Base-by-base conservation (phyloP, 2,329 filamentous ascomycete species). In the Pleochaeta shiraiana region DNA sequence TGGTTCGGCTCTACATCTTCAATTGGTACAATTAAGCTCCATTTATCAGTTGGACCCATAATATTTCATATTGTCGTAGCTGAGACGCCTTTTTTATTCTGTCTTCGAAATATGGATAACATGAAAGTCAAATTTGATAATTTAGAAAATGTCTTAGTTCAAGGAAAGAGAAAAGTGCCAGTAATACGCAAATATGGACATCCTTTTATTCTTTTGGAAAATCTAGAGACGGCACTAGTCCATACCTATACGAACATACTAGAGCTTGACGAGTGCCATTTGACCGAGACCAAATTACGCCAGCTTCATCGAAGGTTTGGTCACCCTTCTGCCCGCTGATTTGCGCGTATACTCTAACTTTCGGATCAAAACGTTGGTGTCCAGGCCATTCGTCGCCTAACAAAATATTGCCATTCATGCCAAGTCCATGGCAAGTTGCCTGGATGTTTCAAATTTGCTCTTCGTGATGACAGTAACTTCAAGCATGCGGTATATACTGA, bases 401-500 rank as follows among this genome's bases (percentile, higher is more conserved):
- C 24, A 59, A 57, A 31, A n/a, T 31, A 9, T 30, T 57, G 53
- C 21, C 53, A 57, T 57, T 12, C 21, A 28, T 57, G 28, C 28
- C 53, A 57, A n/a, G 5, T 57, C 11, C 28, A 57, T 30, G n/a
- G 53, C 28, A 28, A 31, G 21, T 53, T n/a, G 11, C 21, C 47
- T 24, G 47, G 47, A 9, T 9, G 47, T 7, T 53, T 63, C 26
- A 37, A 43, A 39, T 63, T 63, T 12, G 39, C 7, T 26, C 14
- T 63, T 21, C 28, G 33, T 19, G 59, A 63, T 37, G 33, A 63
- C 28, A 39, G 1, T 16, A 12, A 63, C 6, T 65, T 65, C 43
- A 65, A 65, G 19, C 43, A 63, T 28, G 14, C 57, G 5, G n/a
- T 65, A 3, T 7, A 59, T 37, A 34, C 61, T 14, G 47, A 65